Conservation (phyloP, 2,329 filamentous ascomycete species). For the Phaeosphaeria sp. region DNA sequence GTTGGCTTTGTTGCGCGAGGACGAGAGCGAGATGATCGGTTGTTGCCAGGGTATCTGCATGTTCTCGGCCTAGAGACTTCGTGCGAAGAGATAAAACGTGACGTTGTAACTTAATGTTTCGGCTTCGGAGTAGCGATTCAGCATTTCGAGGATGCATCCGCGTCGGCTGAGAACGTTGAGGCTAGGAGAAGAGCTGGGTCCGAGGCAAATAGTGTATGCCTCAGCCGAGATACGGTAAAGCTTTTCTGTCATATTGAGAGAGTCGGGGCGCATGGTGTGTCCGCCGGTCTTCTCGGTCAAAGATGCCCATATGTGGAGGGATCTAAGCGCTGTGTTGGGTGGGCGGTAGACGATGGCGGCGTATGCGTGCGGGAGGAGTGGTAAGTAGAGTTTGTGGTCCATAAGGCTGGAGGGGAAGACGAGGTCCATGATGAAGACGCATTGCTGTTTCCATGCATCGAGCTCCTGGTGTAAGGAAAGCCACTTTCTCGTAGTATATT, state of each 20-base stretch:
- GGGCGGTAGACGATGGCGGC: neutral
- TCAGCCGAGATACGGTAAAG: neutral
- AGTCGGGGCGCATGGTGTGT: too few species aligned
- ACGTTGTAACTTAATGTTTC: neutral
- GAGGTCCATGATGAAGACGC: slow-evolving; percentile 11
- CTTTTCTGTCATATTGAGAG: neutral
- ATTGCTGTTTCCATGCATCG: slow-evolving; percentile 32
- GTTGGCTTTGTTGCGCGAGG: neutral
- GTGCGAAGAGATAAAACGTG: neutral
- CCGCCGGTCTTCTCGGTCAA: neutral
- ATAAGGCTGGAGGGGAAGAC: neutral
- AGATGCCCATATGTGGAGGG: neutral
- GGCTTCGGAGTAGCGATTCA: neutral
- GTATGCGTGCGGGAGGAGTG: neutral
- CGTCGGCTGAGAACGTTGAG: neutral
- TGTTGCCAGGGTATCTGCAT: neutral
- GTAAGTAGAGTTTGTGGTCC: neutral
- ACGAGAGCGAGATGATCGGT: neutral
- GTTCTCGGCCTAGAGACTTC: neutral
- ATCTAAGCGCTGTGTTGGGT: neutral
- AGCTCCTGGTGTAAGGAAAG: slow-evolving; percentile 28
- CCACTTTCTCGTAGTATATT: slow-evolving; percentile 24
- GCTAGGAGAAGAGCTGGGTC: neutral
- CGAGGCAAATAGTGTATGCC: neutral
- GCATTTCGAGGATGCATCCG: neutral